phyloP scores from a whole-genome alignment of 129 eudicot genomes.

The Arctium lappa region DNA sequence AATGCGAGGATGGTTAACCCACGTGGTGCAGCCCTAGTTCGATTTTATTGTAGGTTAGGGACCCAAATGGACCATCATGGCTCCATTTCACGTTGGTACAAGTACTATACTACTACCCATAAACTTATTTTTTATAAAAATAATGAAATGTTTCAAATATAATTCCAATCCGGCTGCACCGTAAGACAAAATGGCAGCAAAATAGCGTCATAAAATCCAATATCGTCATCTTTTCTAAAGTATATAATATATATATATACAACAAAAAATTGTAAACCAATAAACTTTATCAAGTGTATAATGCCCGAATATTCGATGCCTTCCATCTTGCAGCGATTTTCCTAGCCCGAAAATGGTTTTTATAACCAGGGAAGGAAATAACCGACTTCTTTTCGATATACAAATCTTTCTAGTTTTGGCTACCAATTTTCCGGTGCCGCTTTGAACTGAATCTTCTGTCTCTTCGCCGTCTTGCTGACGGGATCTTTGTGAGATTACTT shows the following conservation, averaged over 20 bases:
- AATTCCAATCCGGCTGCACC: neutral
- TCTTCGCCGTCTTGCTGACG: constrained; percentile 43
- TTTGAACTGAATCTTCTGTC: constrained; percentile 42
- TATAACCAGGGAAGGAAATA: constrained; percentile 48
- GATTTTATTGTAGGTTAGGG: too few species aligned
- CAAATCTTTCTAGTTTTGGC: constrained; percentile 32
- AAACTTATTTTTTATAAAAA: neutral
- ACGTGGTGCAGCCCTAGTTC: too few species aligned
- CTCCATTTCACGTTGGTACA: too few species aligned
- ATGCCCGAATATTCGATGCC: neutral
- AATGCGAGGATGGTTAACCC: too few species aligned
- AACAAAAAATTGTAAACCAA: constrained; percentile 26
- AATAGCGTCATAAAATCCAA: neutral
- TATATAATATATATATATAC: constrained; percentile 12
- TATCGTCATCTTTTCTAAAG: neutral
- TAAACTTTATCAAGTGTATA: constrained; percentile 11
- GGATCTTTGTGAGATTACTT: constrained; percentile 31
- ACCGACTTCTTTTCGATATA: constrained; percentile 30
- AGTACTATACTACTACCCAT: too few species aligned
- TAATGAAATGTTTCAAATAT: neutral
- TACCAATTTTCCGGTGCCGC: constrained; percentile 64
- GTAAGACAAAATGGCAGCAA: neutral
- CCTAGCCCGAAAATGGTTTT: constrained; percentile 40
- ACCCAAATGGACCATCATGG: too few species aligned
- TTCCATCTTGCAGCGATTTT: constrained; percentile 24